A percentile compares a stretch with the other conserved stretches of the same genome.
phyloP scores from a whole-genome alignment of 2,329 filamentous ascomycete genomes.

The Penicillium concentricum region DNA sequence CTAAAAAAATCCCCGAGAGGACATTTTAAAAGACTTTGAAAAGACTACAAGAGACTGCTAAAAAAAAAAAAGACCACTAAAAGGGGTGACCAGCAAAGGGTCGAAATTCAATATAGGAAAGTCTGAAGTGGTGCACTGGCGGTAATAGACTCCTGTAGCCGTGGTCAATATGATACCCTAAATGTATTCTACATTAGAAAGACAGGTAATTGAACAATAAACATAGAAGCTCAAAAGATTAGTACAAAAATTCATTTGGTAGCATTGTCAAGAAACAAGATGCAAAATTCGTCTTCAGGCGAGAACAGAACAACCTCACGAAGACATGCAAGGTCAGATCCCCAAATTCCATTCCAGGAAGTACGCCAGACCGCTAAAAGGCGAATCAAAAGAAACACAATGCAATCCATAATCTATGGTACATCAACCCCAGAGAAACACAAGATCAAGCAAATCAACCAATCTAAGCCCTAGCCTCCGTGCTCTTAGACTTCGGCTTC shows the following conservation, averaged over 20 bases:
- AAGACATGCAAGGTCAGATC: not conserved
- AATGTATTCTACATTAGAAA: not conserved
- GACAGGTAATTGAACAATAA: not conserved
- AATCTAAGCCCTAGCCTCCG: constrained; percentile 14
- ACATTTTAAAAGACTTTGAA: too few species aligned
- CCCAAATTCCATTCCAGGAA: not conserved
- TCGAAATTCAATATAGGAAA: too few species aligned
- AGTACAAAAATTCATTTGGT: not conserved
- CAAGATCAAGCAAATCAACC: not conserved
- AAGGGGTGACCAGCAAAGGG: too few species aligned
- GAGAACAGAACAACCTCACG: not conserved
- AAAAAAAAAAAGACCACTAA: too few species aligned
- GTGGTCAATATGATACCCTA: too few species aligned
- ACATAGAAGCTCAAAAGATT: not conserved
- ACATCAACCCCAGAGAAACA: not conserved
- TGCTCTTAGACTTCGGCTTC: constrained; percentile 16
- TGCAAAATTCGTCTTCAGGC: not conserved
- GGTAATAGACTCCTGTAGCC: too few species aligned
- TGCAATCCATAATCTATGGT: not conserved
- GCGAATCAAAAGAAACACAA: not conserved
- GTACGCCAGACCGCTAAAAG: not conserved
- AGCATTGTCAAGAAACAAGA: not conserved
- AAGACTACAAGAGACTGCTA: too few species aligned
- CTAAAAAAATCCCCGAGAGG: too few species aligned
- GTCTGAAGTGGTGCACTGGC: too few species aligned